Conservation (phyloP, 1,139 yeast species). For the Protomyces inouyei region DNA sequence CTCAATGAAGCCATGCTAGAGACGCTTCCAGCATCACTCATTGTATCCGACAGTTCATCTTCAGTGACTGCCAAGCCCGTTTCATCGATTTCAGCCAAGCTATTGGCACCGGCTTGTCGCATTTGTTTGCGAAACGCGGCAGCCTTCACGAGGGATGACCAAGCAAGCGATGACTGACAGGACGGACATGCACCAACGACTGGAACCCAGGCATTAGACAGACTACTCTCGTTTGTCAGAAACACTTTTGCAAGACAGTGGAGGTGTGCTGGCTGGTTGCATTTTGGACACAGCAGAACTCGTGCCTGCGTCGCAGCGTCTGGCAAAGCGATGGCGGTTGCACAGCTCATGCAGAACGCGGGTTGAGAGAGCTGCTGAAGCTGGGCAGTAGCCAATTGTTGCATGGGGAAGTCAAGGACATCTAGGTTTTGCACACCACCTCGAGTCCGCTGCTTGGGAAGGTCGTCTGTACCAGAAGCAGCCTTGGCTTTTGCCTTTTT, state of each 20-base stretch:
- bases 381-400: neutral
- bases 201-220: constrained; percentile 1
- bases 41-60: neutral
- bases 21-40: neutral
- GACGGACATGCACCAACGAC: constrained; percentile 14
- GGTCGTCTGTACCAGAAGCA: neutral
- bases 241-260: constrained; percentile 3
- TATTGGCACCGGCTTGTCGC: neutral
- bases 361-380: neutral
- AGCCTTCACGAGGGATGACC: constrained; percentile 20
- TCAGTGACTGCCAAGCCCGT: neutral
- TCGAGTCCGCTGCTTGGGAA: neutral
- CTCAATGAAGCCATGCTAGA: neutral
- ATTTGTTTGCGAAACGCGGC: constrained; percentile 10
- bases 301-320: neutral
- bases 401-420: constrained; percentile 8
- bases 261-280: constrained; percentile 7
- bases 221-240: neutral
- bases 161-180: neutral
- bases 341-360: neutral
- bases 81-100: neutral
- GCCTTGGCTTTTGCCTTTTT: neutral
- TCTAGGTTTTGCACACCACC: constrained; percentile 14
- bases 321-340: neutral
- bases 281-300: constrained; percentile 13